Evolutionary conservation across 306 rosid genomes (phyloP).

Genomic region (Delonix regia): DNA sequence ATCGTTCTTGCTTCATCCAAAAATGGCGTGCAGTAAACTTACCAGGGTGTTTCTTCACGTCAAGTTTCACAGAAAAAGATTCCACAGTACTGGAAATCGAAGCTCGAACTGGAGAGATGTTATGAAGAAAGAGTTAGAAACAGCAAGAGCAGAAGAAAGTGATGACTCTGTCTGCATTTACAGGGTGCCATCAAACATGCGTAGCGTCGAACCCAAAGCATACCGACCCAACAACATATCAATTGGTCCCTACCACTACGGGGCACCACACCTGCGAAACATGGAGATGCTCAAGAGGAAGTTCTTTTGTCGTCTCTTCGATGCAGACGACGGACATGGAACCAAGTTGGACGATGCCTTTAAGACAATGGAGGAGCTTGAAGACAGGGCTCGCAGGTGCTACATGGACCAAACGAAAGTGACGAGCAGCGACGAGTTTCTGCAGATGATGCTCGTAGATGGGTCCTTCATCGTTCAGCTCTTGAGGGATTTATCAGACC

Average conservation of each 20-base stretch:
- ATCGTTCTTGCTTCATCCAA: not conserved
- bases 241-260: no score
- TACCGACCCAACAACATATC: no score
- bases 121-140: conserved; percentile 30
- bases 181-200: no score
- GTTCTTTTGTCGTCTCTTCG: conserved; percentile 33
- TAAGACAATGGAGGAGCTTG: conserved; percentile 28
- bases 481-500: conserved; percentile 30
- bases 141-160: not conserved
- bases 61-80: conserved; percentile 8
- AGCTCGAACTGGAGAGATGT: conserved; percentile 31
- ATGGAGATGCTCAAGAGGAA: conserved; percentile 3
- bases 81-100: not conserved
- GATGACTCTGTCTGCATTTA: no score
- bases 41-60: not conserved
- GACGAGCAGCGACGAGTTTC: conserved; percentile 36
- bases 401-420: conserved; percentile 36
- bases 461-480: conserved; percentile 46
- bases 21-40: conserved; percentile 22
- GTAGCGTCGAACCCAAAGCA: no score
- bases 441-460: conserved; percentile 45
- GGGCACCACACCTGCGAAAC: no score
- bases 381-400: conserved; percentile 25
- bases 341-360: conserved; percentile 26
- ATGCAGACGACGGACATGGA: not conserved